phyloP scores from a whole-genome alignment of 2,329 filamentous ascomycete genomes.

The Chaetomium olivaceum region DNA sequence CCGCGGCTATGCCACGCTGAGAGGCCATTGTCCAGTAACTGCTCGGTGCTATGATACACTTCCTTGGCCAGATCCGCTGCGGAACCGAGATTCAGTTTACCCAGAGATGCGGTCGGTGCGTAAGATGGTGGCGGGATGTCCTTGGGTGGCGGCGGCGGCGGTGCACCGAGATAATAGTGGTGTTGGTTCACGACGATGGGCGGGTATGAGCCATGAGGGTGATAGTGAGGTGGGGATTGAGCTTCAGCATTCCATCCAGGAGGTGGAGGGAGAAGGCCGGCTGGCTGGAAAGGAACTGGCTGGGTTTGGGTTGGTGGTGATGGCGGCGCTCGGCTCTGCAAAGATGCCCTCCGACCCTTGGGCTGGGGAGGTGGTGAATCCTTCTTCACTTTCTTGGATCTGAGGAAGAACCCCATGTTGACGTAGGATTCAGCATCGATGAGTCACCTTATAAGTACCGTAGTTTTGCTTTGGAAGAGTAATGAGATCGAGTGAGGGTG shows the following conservation, averaged over 20 bases:
- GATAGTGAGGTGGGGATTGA: slow-evolving; percentile 33
- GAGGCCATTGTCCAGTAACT: slow-evolving; percentile 46
- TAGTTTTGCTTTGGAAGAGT: no score
- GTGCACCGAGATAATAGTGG: slow-evolving; percentile 49
- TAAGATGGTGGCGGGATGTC: slow-evolving; percentile 22
- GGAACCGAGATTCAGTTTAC: slow-evolving; percentile 44
- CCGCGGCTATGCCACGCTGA: slow-evolving; percentile 46
- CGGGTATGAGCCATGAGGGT: slow-evolving; percentile 33
- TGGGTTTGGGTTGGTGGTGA: slow-evolving; percentile 16
- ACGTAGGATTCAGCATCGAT: slow-evolving; percentile 10
- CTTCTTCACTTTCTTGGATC: slow-evolving; percentile 34
- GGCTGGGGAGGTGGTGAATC: slow-evolving; percentile 21
- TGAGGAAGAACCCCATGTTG: slow-evolving; percentile 34
- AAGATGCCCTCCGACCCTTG: slow-evolving; percentile 18
- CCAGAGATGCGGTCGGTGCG: slow-evolving; percentile 33
- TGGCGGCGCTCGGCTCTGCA: slow-evolving; percentile 19
- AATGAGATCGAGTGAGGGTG: not conserved
- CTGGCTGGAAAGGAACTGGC: slow-evolving; percentile 30
- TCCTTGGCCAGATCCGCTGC: slow-evolving; percentile 47
- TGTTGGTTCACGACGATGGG: slow-evolving; percentile 55
- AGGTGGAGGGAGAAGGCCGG: slow-evolving; percentile 35
- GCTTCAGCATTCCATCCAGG: slow-evolving; percentile 29
- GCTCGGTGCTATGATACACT: slow-evolving; percentile 33
- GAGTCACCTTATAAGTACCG: not conserved
- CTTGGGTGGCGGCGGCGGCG: slow-evolving; percentile 17